Percentiles rank a stretch among this genome's conserved stretches.
phyloP scores from a whole-genome alignment of 495 filamentous ascomycete species.

The Tirmania nivea region DNA sequence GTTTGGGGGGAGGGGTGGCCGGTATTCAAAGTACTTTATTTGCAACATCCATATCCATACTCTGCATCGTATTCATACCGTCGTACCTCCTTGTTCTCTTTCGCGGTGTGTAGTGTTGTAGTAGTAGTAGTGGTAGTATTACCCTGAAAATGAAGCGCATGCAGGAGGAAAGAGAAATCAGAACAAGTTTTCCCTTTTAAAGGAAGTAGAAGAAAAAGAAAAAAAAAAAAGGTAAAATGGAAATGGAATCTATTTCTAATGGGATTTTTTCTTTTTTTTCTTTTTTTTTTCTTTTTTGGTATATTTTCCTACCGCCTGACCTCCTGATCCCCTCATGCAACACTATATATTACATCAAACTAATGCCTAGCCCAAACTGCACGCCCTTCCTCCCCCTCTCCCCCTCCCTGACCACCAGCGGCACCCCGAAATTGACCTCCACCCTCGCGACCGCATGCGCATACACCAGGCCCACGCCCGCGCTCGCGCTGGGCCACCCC shows the following conservation, averaged over 20 bases:
- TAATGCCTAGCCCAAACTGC: conserved; percentile 82
- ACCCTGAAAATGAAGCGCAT: too few relatives aligned
- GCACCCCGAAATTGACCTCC: conserved; percentile 84
- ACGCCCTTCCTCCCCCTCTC: conserved; percentile 81
- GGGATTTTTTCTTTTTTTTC: background rate
- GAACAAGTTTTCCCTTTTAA: too few relatives aligned
- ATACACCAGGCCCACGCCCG: conserved; percentile 78
- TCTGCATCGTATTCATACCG: too few relatives aligned
- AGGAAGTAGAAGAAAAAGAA: background rate
- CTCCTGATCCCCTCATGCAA: background rate
- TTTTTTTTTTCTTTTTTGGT: background rate
- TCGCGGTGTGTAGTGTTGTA: too few relatives aligned
- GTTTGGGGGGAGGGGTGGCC: too few relatives aligned
- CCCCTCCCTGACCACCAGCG: conserved; percentile 53
- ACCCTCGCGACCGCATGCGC: conserved; percentile 80
- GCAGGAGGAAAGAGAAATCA: too few relatives aligned
- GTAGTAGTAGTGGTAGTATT: too few relatives aligned
- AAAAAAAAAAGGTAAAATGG: background rate
- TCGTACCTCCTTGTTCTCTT: too few relatives aligned
- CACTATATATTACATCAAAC: conserved; percentile 42
- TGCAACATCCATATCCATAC: too few relatives aligned
- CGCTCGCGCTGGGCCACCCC: conserved; percentile 51
- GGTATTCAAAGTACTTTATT: too few relatives aligned
- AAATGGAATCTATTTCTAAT: background rate
- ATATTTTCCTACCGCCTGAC: background rate